These are phyloP conservation scores for Choanephora cucurbitarum DNA, from an alignment of 371 early-diverging fungal genomes.

Conservation along the genomic window DNA sequence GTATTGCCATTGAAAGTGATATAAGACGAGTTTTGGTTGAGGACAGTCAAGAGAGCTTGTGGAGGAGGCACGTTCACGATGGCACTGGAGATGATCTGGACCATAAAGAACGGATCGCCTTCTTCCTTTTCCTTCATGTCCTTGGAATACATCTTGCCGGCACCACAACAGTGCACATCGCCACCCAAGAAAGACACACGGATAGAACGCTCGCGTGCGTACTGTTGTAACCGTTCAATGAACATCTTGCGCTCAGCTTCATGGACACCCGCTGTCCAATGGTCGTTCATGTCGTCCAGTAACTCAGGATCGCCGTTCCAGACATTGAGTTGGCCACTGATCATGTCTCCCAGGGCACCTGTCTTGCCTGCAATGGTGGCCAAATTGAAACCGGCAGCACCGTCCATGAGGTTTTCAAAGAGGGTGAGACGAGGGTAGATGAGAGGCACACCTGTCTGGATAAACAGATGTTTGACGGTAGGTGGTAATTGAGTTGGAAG, in stretches of 20 bases:
- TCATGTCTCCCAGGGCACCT: slow-evolving; percentile 50
- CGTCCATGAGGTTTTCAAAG: slow-evolving; percentile 59
- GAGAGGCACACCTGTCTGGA: slow-evolving; percentile 68
- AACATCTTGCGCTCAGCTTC: slow-evolving; percentile 68
- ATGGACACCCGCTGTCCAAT: slow-evolving; percentile 73
- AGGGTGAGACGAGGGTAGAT: slow-evolving; percentile 74
- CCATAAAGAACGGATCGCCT: slow-evolving; percentile 68
- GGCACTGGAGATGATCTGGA: slow-evolving; percentile 72
- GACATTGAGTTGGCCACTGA: slow-evolving; percentile 48
- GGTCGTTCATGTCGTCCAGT: slow-evolving; percentile 76
- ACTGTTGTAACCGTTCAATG: slow-evolving; percentile 67
- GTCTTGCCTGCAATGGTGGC: slow-evolving; percentile 49
- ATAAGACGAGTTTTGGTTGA: slow-evolving; percentile 26
- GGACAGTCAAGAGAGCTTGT: slow-evolving; percentile 30
- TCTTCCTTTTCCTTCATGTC: slow-evolving; percentile 49
- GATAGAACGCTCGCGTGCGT: slow-evolving; percentile 61
- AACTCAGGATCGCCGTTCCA: slow-evolving; percentile 83
- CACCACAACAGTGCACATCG: slow-evolving; percentile 84
- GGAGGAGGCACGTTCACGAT: slow-evolving; percentile 63
- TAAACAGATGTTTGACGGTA: slow-evolving; percentile 61
- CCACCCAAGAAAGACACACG: slow-evolving; percentile 81
- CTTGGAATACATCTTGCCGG: slow-evolving; percentile 63
- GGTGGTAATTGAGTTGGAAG: slow-evolving; percentile 56
- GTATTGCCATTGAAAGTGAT: slow-evolving; percentile 36
- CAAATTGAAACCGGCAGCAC: slow-evolving; percentile 40